Conservation (phyloP, 2,329 filamentous ascomycete genomes). For the Pseudopyricularia javanii region DNA sequence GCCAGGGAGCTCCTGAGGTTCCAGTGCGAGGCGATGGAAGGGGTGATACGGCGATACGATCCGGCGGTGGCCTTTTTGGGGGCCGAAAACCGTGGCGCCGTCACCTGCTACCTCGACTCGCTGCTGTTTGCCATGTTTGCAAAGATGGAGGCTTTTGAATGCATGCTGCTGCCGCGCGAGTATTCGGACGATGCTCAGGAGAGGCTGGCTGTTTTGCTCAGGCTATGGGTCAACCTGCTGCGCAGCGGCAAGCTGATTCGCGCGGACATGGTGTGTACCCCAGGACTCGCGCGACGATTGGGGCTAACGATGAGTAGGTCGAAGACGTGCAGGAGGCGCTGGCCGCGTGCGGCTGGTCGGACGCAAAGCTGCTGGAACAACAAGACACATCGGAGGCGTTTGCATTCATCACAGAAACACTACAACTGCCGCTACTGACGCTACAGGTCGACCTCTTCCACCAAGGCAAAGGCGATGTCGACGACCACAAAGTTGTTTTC, state of each 20-base stretch:
- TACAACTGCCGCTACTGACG: conserved; percentile 77
- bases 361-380: conserved; percentile 64
- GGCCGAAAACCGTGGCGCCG: conserved; percentile 71
- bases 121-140: conserved; percentile 94
- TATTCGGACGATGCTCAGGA: conserved; percentile 60
- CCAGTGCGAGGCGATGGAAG: conserved; percentile 69
- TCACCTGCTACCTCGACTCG: conserved; percentile 92
- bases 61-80: conserved; percentile 63
- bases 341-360: conserved; percentile 77
- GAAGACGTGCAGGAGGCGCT: conserved; percentile 58
- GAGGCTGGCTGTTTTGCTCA: conserved; percentile 63
- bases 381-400: conserved; percentile 96
- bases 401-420: conserved; percentile 80
- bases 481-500: conserved; percentile 91
- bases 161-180: conserved; percentile 74
- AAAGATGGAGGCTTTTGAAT: conserved; percentile 79
- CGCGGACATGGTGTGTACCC: conserved; percentile 58
- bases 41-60: conserved; percentile 64
- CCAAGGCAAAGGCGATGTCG: conserved; percentile 69
- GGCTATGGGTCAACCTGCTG: conserved; percentile 89
- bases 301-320: conserved; percentile 2
- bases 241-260: conserved; percentile 76
- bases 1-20: conserved; percentile 67
- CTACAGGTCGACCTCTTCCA: conserved; percentile 89
- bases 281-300: not conserved